Conservation (phyloP, 306 rosid genomes). For the Vachellia pachyceras region DNA sequence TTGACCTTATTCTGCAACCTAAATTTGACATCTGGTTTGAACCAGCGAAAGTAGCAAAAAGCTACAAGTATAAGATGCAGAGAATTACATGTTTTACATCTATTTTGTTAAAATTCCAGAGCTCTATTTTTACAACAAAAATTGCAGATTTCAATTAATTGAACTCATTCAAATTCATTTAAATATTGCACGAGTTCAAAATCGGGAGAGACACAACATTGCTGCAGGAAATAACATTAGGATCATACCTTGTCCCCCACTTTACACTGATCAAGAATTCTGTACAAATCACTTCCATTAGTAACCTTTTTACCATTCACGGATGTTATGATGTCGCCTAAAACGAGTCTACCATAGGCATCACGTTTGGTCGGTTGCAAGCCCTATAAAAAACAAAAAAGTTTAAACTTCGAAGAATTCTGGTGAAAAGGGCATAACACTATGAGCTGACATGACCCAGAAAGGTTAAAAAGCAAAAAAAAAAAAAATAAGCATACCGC, state of each 20-base stretch:
- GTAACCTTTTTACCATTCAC: constrained; percentile 5
- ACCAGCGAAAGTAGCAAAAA: not conserved
- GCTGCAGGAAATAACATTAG: not conserved
- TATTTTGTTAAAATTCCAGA: not conserved
- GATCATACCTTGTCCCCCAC: not conserved
- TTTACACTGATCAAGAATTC: constrained; percentile 7
- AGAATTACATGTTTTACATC: not conserved
- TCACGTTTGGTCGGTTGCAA: not conserved
- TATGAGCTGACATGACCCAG: not conserved
- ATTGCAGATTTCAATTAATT: constrained; percentile 2
- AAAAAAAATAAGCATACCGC: not conserved
- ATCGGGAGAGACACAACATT: not conserved
- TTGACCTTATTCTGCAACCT: not conserved
- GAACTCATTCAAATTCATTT: not conserved
- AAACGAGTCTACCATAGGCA: not conserved
- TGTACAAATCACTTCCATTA: constrained; percentile 5
- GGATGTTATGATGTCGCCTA: not conserved
- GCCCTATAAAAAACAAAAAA: not conserved
- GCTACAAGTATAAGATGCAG: not conserved
- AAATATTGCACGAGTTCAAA: not conserved
- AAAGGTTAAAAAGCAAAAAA: not conserved
- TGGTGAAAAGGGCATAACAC: not conserved
- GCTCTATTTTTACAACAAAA: not conserved
- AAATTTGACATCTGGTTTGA: not conserved
- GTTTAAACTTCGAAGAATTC: not conserved